Percentiles rank a stretch among this genome's conserved stretches.
phyloP scores from a whole-genome alignment of 306 rosid species.

The Hippophae tibetana region DNA sequence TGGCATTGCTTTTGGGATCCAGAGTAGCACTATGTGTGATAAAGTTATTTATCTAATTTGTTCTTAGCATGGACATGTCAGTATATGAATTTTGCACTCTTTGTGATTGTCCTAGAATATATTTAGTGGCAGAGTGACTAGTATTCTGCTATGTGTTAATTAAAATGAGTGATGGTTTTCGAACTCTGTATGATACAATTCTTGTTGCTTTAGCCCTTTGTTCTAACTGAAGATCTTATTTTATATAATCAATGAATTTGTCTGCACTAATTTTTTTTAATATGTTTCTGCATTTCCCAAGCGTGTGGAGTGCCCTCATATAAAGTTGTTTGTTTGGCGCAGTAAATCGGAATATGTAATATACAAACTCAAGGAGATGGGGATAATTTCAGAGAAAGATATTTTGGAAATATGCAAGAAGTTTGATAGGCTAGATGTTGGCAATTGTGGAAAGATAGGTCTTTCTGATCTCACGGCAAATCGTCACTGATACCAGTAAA shows the following conservation, averaged over 20 bases:
- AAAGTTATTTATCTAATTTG: too few relatives aligned
- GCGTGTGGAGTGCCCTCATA: not conserved
- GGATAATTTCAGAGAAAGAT: constrained; percentile 75
- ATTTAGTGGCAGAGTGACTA: too few relatives aligned
- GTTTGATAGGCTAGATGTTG: constrained; percentile 68
- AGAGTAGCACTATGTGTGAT: too few relatives aligned
- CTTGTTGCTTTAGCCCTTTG: too few relatives aligned
- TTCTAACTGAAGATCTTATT: too few relatives aligned
- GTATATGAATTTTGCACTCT: too few relatives aligned
- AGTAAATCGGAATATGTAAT: constrained; percentile 88
- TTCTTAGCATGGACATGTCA: too few relatives aligned
- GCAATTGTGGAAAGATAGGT: constrained; percentile 75
- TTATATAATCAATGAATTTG: not conserved
- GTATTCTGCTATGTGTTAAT: too few relatives aligned
- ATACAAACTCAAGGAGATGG: constrained; percentile 98
- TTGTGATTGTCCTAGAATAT: too few relatives aligned
- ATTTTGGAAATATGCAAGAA: constrained; percentile 55
- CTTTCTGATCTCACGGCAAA: constrained; percentile 51
- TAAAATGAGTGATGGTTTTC: too few relatives aligned
- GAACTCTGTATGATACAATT: too few relatives aligned
- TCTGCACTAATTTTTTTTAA: not conserved
- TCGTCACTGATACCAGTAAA: constrained; percentile 7
- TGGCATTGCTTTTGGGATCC: too few relatives aligned
- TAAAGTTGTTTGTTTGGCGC: constrained; percentile 20
- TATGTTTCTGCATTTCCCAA: not conserved